phyloP scores from a whole-genome alignment of 140 eudicot genomes.

The Senecio squalidus region DNA sequence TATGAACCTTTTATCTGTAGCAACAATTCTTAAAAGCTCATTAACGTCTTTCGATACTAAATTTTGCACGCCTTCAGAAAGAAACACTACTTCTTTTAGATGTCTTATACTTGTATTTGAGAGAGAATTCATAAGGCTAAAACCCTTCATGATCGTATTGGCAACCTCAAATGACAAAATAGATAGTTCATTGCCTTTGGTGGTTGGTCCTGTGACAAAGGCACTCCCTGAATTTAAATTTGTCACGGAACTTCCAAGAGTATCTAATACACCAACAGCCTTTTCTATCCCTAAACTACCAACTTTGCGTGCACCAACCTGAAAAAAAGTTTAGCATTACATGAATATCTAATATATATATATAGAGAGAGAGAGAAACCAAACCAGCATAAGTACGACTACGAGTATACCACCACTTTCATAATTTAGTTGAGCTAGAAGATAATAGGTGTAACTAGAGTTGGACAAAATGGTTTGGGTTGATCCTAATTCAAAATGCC shows the following conservation, averaged over 20 bases:
- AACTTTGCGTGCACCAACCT: constrained; percentile 62
- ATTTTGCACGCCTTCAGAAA: constrained; percentile 69
- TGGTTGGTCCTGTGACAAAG: constrained; percentile 53
- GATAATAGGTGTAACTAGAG: not conserved
- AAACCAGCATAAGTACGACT: not conserved
- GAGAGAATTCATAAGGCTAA: constrained; percentile 61
- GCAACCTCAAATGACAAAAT: constrained; percentile 90
- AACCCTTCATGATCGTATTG: constrained; percentile 79
- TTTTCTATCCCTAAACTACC: constrained; percentile 62
- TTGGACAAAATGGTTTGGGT: not conserved
- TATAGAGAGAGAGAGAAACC: too few relatives aligned
- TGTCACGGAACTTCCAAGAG: constrained; percentile 74
- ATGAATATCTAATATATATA: not conserved
- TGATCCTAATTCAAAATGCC: not conserved
- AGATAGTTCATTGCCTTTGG: constrained; percentile 57
- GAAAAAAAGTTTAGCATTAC: constrained; percentile 12
- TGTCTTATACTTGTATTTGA: constrained; percentile 38
- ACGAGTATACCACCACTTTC: not conserved
- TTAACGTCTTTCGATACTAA: constrained; percentile 59
- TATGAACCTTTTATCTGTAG: constrained; percentile 68
- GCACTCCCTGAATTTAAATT: constrained; percentile 53
- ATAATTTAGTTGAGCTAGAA: not conserved
- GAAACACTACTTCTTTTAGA: constrained; percentile 55
- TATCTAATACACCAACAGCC: constrained; percentile 69
- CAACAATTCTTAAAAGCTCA: constrained; percentile 67